These are phyloP conservation scores for Boeremia lycopersici DNA, from an alignment of 2,329 filamentous ascomycete genomes.

Conservation along the genomic window DNA sequence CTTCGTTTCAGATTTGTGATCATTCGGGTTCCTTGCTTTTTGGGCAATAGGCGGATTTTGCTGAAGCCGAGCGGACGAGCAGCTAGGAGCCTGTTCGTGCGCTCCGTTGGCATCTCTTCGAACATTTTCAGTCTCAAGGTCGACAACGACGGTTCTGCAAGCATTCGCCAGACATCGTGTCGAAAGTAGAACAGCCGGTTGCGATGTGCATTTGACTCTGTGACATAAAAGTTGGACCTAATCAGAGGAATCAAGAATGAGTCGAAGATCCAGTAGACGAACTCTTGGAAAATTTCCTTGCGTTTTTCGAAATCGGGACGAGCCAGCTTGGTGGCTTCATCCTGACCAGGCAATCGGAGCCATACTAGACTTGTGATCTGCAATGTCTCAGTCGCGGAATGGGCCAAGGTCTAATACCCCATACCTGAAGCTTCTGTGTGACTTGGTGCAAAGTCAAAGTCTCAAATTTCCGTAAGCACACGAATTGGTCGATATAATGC, in stretches of 20 bases:
- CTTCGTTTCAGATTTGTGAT: constrained; percentile 85
- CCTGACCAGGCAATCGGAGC: constrained; percentile 65
- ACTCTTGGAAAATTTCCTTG: constrained; percentile 77
- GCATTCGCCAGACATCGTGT: constrained; percentile 84
- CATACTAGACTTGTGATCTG: constrained; percentile 74
- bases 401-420: constrained; percentile 7
- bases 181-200: constrained; percentile 91
- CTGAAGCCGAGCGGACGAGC: constrained; percentile 75
- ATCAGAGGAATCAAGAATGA: constrained; percentile 88
- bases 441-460: constrained; percentile 79
- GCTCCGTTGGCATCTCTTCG: constrained; percentile 69
- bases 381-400: constrained; percentile 22
- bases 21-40: constrained; percentile 74
- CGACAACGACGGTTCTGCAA: constrained; percentile 75
- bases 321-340: constrained; percentile 62
- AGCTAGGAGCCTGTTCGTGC: constrained; percentile 64
- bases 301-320: constrained; percentile 77
- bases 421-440: constrained; percentile 75
- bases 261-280: constrained; percentile 92
- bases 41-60: constrained; percentile 81
- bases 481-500: constrained; percentile 75
- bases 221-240: constrained; percentile 89
- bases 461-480: constrained; percentile 81
- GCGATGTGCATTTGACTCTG: constrained; percentile 80
- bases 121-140: constrained; percentile 75